phyloP scores from a whole-genome alignment of 2,329 filamentous ascomycete genomes.

The Clathrospora elynae region DNA sequence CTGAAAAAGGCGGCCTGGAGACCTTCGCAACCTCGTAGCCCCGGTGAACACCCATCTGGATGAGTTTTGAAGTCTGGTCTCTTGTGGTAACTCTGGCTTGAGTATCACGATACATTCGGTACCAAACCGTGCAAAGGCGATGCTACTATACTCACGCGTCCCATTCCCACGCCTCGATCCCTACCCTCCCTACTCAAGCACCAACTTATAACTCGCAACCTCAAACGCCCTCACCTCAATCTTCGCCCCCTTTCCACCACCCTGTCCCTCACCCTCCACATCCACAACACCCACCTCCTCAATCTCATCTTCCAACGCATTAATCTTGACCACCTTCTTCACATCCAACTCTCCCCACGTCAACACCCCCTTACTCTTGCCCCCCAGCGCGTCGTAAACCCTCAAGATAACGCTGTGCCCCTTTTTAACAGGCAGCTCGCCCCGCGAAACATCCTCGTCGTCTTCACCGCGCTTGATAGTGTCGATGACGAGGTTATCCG shows the following conservation, averaged over 20 bases:
- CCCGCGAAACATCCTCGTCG: conserved; percentile 58
- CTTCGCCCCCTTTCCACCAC: conserved; percentile 59
- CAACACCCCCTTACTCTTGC: conserved; percentile 74
- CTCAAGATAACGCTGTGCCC: conserved; percentile 82
- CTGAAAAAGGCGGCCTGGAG: too few species aligned
- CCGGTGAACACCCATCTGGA: too few species aligned
- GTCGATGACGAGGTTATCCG: conserved; percentile 75
- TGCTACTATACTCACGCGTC: neutral
- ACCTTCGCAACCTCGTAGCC: too few species aligned
- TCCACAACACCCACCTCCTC: conserved; percentile 53
- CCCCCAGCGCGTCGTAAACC: conserved; percentile 87
- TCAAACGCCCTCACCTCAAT: conserved; percentile 75
- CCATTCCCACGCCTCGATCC: too few species aligned
- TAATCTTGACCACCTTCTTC: conserved; percentile 79
- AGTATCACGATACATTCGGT: too few species aligned
- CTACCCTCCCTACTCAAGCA: conserved; percentile 12
- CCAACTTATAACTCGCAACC: conserved; percentile 77
- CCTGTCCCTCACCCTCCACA: conserved; percentile 56
- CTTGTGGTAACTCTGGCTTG: too few species aligned
- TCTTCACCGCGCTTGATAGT: conserved; percentile 82
- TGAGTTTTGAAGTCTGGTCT: too few species aligned
- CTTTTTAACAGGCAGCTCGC: conserved; percentile 63
- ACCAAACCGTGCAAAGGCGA: too few species aligned
- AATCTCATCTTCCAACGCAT: conserved; percentile 85
- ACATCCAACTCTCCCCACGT: conserved; percentile 69